These are phyloP conservation scores for Clarireedia hainanense DNA, from an alignment of 2,329 filamentous ascomycete species.

Conservation along the genomic window DNA sequence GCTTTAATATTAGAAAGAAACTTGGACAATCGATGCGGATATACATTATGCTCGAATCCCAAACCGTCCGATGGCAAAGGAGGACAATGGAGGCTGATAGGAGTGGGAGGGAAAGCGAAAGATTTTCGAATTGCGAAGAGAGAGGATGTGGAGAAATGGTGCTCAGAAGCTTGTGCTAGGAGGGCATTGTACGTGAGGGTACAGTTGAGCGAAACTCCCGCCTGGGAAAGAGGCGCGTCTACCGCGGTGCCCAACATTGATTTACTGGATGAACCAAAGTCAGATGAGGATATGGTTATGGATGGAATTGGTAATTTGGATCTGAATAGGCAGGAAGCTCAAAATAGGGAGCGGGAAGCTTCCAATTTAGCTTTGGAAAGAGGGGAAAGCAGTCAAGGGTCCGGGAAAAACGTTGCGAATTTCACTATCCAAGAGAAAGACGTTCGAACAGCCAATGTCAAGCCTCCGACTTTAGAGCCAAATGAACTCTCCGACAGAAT, in stretches of 20 bases:
- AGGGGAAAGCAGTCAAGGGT: slow-evolving; percentile 28
- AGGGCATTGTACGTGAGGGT: slow-evolving; percentile 80
- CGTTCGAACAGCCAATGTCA: slow-evolving; percentile 31
- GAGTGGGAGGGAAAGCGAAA: slow-evolving; percentile 39
- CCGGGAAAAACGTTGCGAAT: slow-evolving; percentile 31
- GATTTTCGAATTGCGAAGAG: slow-evolving; percentile 61
- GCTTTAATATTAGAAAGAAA: slow-evolving; percentile 84
- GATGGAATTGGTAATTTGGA: slow-evolving; percentile 32
- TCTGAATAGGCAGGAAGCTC: slow-evolving; percentile 37
- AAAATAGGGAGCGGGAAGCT: slow-evolving; percentile 30
- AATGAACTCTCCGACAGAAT: slow-evolving; percentile 27
- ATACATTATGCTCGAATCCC: slow-evolving; percentile 66
- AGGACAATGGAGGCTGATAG: slow-evolving; percentile 61
- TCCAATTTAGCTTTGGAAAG: slow-evolving; percentile 45
- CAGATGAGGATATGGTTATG: slow-evolving; percentile 29
- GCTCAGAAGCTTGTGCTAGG: slow-evolving; percentile 68
- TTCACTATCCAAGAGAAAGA: slow-evolving; percentile 46
- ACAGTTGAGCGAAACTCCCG: slow-evolving; percentile 77
- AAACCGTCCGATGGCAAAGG: slow-evolving; percentile 47
- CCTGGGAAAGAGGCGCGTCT: slow-evolving; percentile 61
- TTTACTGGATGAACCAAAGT: slow-evolving; percentile 58
- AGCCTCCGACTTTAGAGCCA: slow-evolving; percentile 33
- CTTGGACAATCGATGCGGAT: slow-evolving; percentile 74
- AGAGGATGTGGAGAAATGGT: slow-evolving; percentile 78
- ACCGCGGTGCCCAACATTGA: slow-evolving; percentile 39